These are phyloP conservation scores for Fusarium ramigenum DNA, from an alignment of 2,329 filamentous ascomycete genomes.

Conservation along the genomic window DNA sequence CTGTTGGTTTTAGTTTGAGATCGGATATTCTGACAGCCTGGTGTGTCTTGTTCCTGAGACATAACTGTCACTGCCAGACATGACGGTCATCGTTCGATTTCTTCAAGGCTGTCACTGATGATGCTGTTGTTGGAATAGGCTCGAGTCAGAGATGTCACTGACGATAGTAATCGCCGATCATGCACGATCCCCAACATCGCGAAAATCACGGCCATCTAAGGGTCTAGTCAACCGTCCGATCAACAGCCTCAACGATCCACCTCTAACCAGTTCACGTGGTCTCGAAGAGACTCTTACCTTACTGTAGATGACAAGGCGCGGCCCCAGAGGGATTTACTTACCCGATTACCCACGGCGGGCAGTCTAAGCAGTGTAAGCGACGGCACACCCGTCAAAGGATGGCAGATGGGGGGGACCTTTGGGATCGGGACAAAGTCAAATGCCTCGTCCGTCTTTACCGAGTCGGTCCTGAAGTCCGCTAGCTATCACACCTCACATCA, in stretches of 20 bases:
- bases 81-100: background rate
- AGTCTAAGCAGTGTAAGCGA: background rate
- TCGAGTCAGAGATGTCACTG: constrained; percentile 2
- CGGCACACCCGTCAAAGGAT: constrained; percentile 9
- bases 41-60: constrained; percentile 15
- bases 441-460: constrained; percentile 32
- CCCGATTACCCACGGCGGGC: constrained; percentile 10
- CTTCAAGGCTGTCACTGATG: background rate
- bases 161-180: constrained; percentile 17
- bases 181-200: background rate
- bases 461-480: constrained; percentile 13
- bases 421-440: constrained; percentile 24
- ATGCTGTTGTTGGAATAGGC: constrained; percentile 5
- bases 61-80: constrained; percentile 7
- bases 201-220: background rate
- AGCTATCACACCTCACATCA: background rate
- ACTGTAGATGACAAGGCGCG: constrained; percentile 2
- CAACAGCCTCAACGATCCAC: constrained; percentile 10
- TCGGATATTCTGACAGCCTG: constrained; percentile 1
- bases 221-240: constrained; percentile 1
- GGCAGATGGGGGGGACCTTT: constrained; percentile 3
- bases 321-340: constrained; percentile 10
- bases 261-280: constrained; percentile 22
- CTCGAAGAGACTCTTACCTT: constrained; percentile 7
- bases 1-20: constrained; percentile 12